phyloP scores from a whole-genome alignment of 345 rosid species.

The Acer campestre region DNA sequence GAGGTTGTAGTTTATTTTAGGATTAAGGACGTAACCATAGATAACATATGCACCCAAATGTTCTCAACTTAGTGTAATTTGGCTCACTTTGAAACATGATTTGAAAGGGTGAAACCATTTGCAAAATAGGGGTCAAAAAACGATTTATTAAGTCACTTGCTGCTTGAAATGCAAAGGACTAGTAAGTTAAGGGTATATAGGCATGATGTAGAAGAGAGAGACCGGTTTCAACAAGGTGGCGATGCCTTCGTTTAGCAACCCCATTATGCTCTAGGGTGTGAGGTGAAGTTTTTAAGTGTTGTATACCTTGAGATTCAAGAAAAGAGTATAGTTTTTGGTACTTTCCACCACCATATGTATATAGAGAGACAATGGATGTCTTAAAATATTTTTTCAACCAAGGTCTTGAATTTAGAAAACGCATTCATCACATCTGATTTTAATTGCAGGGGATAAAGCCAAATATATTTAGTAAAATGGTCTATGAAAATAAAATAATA shows the following conservation, averaged over 20 bases:
- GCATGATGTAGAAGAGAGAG: neutral
- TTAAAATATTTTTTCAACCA: no score
- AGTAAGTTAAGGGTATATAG: neutral
- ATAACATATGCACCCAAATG: neutral
- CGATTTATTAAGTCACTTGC: neutral
- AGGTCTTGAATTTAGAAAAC: no score
- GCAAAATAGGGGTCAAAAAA: neutral
- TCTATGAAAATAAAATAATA: no score
- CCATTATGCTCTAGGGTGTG: neutral
- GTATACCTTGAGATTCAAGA: neutral
- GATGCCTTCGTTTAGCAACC: neutral
- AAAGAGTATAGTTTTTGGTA: no score
- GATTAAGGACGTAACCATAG: neutral
- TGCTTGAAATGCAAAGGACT: neutral
- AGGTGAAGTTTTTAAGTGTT: neutral
- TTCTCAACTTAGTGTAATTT: neutral
- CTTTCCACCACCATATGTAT: no score
- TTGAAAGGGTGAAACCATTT: neutral
- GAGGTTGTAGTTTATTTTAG: neutral
- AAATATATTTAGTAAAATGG: no score
- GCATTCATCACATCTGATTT: no score
- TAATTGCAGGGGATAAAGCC: no score
- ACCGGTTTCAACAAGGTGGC: neutral
- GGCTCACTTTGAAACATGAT: neutral
- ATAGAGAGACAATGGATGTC: no score